Conservation (phyloP, 2,329 filamentous ascomycete species). For the Aspergillus ochraceus region DNA sequence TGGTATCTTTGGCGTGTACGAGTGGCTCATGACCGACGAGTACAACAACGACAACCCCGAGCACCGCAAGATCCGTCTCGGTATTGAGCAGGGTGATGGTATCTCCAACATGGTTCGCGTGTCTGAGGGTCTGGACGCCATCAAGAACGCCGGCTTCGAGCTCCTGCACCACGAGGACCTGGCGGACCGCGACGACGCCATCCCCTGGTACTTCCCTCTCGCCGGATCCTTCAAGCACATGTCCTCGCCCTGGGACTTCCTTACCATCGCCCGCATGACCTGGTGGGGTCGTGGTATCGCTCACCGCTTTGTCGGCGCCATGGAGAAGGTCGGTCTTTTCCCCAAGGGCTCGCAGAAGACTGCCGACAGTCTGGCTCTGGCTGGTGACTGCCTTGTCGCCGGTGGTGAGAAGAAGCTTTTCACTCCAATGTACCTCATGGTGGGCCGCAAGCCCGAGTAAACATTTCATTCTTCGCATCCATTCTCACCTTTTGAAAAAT, state of each 20-base stretch:
- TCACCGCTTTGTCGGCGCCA: slow-evolving; percentile 72
- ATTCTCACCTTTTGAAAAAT: not conserved
- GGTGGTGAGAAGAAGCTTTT: slow-evolving; percentile 90
- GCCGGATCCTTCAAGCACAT: slow-evolving; percentile 83
- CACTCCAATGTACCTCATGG: slow-evolving; percentile 98
- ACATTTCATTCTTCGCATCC: not conserved
- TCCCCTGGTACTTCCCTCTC: slow-evolving; percentile 94
- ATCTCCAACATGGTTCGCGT: slow-evolving; percentile 97
- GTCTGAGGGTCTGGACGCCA: slow-evolving; percentile 75
- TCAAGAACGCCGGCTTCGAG: slow-evolving; percentile 84
- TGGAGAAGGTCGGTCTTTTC: slow-evolving; percentile 74
- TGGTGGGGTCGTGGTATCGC: slow-evolving; percentile 73
- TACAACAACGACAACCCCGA: slow-evolving; percentile 87
- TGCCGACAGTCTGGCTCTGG: slow-evolving; percentile 80
- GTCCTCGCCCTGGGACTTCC: slow-evolving; percentile 73
- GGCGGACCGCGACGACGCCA: slow-evolving; percentile 69
- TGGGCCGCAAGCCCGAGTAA: slow-evolving; percentile 75
- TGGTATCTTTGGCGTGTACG: slow-evolving; percentile 93
- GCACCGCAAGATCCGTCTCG: slow-evolving; percentile 87
- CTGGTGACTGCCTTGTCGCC: slow-evolving; percentile 81
- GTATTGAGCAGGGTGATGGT: slow-evolving; percentile 92
- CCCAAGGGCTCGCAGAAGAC: slow-evolving; percentile 89
- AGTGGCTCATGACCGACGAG: slow-evolving; percentile 97
- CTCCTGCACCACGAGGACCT: slow-evolving; percentile 83
- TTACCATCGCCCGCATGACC: slow-evolving; percentile 87